phyloP scores from a whole-genome alignment of 2,329 filamentous ascomycete genomes.

The Ceratocystis lukuohia region DNA sequence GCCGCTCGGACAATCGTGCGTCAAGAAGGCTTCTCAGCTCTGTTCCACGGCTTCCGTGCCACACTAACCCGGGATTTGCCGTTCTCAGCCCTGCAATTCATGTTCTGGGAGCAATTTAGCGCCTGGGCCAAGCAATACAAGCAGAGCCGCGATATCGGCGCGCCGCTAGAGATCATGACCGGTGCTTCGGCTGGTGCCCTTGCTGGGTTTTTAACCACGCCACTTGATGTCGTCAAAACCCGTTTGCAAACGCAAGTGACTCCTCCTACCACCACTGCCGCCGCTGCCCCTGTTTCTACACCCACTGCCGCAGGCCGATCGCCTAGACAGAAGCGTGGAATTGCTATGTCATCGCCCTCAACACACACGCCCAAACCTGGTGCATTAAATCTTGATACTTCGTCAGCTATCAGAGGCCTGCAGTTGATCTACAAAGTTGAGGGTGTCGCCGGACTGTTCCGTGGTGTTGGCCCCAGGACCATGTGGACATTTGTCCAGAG shows the following conservation, averaged over 20 bases:
- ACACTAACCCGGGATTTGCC: slow-evolving; percentile 89
- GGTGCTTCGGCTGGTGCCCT: slow-evolving; percentile 82
- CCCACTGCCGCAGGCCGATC: slow-evolving; percentile 22
- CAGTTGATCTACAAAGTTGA: slow-evolving; percentile 82
- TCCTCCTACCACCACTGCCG: slow-evolving; percentile 21
- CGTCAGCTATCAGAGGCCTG: slow-evolving; percentile 73
- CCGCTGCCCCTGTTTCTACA: slow-evolving; percentile 11
- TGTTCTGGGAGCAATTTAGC: slow-evolving; percentile 94
- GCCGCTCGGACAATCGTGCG: slow-evolving; percentile 74
- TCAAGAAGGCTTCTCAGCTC: slow-evolving; percentile 66
- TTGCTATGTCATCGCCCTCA: slow-evolving; percentile 81
- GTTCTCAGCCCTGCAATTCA: slow-evolving; percentile 92
- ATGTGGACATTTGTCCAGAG: slow-evolving; percentile 98
- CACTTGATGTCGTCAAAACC: slow-evolving; percentile 94
- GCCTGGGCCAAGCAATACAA: slow-evolving; percentile 66
- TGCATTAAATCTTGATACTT: slow-evolving; percentile 70
- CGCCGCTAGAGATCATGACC: slow-evolving; percentile 74
- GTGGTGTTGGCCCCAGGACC: slow-evolving; percentile 79
- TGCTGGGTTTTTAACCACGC: slow-evolving; percentile 87
- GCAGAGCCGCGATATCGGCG: slow-evolving; percentile 69
- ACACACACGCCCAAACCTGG: slow-evolving; percentile 70
- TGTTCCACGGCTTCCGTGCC: slow-evolving; percentile 95
- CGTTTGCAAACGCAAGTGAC: slow-evolving; percentile 80
- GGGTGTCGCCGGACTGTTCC: slow-evolving; percentile 79
- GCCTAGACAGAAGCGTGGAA: slow-evolving; percentile 48